Evolutionary conservation across 345 rosid genomes (phyloP), one percentile per base, ranked within the genome.

Genomic region (Jatropha curcas): DNA sequence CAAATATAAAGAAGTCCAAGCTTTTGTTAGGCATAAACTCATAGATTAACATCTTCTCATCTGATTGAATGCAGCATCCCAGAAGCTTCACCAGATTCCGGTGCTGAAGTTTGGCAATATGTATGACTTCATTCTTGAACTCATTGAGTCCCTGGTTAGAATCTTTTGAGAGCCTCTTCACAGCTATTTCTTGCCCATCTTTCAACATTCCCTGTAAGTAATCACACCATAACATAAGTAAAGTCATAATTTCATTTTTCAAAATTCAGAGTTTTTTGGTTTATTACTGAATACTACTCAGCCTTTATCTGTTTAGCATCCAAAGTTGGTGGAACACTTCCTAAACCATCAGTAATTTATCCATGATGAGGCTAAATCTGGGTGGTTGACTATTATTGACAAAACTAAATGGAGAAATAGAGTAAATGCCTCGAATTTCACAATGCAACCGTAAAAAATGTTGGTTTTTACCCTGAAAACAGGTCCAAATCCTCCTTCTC

Each of bases 401-500:
- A 7, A 16, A 27, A 20, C 50, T 34, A 31, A 1, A 5, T 7
- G 7, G 22, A 51, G 22, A 51, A 20, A 17, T 51, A 11, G 24
- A 20, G 6, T 17, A n/a, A 60, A 16, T 17, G 14, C 13, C 13
- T 2, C 5, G 12, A 31, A 8, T 17, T 35, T 13, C 27, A 33
- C 41, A n/a, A 60, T 33, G 11, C 13, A 33, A 61, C 51, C 51
- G 14, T 46, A 14, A 46, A 46, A 45, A 14, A 46, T 46, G 1
- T 46, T 46, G 16, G 16, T 12, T 46, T 46, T 14, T 13, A 74
- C 77, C 77, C 67, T 74, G 37, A 58, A 74, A 1, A 67, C 68
- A 62, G 69, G 68, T 59, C 85, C 83, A 65, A 76, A 82, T 20
- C 85, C 81, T 62, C 85, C 81, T 43, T 76, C 72, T 30, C 83